phyloP scores from a whole-genome alignment of 2,329 filamentous ascomycete species.

The Colletotrichum abscissum region DNA sequence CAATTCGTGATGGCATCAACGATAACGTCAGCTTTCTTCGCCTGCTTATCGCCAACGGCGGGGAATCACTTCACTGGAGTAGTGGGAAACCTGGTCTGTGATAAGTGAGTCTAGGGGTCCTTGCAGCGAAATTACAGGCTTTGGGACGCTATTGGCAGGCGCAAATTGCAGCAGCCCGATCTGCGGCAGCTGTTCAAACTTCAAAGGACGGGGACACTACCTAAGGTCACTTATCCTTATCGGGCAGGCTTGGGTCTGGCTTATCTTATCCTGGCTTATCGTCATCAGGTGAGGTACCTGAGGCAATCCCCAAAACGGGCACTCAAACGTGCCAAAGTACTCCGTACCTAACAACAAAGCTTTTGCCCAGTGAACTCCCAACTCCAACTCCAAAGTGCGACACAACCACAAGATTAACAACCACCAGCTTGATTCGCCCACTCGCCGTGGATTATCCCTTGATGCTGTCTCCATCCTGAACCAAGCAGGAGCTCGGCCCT shows the following conservation, averaged over 20 bases:
- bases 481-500: neutral
- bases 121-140: neutral
- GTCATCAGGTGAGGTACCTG: neutral
- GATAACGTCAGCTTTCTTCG: neutral
- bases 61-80: neutral
- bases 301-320: too few relatives aligned
- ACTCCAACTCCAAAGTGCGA: neutral
- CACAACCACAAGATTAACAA: neutral
- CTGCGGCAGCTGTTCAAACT: neutral
- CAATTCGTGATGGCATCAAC: neutral
- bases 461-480: neutral
- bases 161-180: neutral
- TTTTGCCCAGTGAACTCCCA: neutral
- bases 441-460: too few relatives aligned
- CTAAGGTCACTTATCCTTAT: neutral
- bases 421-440: neutral
- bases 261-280: neutral
- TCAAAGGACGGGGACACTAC: too few relatives aligned
- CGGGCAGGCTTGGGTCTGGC: neutral
- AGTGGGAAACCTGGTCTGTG: neutral
- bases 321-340: too few relatives aligned
- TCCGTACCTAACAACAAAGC: neutral
- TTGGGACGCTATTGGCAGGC: neutral
- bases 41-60: neutral
- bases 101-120: neutral